Evolutionary conservation across 495 filamentous ascomycete genomes (phyloP), one percentile per base, ranked within the genome.

Genomic region (Hypoxylon fuscum): DNA sequence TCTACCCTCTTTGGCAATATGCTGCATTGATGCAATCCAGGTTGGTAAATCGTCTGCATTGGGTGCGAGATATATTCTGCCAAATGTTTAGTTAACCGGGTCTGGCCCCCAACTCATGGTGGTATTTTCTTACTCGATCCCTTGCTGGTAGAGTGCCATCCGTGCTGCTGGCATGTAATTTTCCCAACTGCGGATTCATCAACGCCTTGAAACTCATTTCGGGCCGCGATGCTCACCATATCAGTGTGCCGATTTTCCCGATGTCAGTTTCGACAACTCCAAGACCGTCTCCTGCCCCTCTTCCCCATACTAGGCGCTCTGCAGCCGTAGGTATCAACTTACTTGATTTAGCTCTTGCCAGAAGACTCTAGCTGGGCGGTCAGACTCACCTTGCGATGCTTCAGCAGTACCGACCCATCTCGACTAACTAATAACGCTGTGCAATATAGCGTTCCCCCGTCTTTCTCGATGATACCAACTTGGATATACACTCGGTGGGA

Each of bases 91-190:
- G 31, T 51, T 62, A 41, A 48, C 63, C 14, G 42, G 18, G 4
- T 45, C 38, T 5, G 10, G 14, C 3, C 8, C 51, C 23, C 9
- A 31, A 32, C 25, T 1, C 12, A 52, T 29, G 21, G 32, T n/a
- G 11, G 21, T 45, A 25, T 38, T 37, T 8, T 32, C 68, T 42
- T 62, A 78, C 76, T 78, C 74, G 47, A 78, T 58, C 1, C 74
- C 74, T 60, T 75, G 74, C 38, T 78, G 76, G 60, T 77, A 78
- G 9, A 78, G 60, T 5, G 74, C 72, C 61, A 78, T 59, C 11
- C 76, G 64, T 10, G 76, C 74, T 7, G 73, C 74, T 3, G 76
- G 76, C 76, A 78, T 78, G 38, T 78, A 78, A 47, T 78, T 78
- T 57, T 77, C 76, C 76, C 76, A 78, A 50, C 74, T 76, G 35